Conservation (phyloP, 768 basidiomycete species). For the Amanita thiersii region DNA sequence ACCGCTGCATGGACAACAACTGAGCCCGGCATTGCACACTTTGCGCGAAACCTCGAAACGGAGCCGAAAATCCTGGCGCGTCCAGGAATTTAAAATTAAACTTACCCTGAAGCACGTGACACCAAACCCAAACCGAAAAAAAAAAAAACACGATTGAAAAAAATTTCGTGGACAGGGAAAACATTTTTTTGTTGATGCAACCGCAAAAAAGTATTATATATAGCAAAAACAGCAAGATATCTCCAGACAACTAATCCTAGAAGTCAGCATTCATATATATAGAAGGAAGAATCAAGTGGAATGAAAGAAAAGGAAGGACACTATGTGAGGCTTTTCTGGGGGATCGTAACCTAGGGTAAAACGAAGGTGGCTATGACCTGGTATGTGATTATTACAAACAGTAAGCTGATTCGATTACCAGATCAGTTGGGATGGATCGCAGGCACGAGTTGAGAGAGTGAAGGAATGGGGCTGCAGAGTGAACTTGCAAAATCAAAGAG, state of each 20-base stretch:
- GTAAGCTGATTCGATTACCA: background rate
- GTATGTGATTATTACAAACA: background rate
- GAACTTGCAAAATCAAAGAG: background rate
- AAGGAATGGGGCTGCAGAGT: background rate
- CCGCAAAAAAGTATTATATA: too few relatives aligned
- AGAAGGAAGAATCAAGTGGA: too few relatives aligned
- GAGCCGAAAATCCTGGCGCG: too few relatives aligned
- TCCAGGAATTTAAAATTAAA: too few relatives aligned
- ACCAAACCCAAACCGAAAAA: too few relatives aligned
- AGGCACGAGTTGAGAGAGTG: background rate
- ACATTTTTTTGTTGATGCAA: background rate
- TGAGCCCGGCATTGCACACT: conserved; percentile 25
- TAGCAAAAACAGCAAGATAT: too few relatives aligned
- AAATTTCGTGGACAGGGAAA: background rate
- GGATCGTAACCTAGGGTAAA: background rate
- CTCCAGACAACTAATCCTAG: too few relatives aligned
- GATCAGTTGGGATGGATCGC: background rate
- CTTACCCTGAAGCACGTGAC: too few relatives aligned
- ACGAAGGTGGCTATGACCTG: background rate
- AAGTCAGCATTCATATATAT: too few relatives aligned
- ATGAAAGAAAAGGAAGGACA: too few relatives aligned
- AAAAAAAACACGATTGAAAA: background rate
- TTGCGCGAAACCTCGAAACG: too few relatives aligned
- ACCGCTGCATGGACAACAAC: conserved; percentile 55
- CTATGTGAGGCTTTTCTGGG: too few relatives aligned